A percentile compares a stretch with the other conserved stretches of the same genome.
phyloP scores from a whole-genome alignment of 768 basidiomycete species.

The Amanita inopinata region DNA sequence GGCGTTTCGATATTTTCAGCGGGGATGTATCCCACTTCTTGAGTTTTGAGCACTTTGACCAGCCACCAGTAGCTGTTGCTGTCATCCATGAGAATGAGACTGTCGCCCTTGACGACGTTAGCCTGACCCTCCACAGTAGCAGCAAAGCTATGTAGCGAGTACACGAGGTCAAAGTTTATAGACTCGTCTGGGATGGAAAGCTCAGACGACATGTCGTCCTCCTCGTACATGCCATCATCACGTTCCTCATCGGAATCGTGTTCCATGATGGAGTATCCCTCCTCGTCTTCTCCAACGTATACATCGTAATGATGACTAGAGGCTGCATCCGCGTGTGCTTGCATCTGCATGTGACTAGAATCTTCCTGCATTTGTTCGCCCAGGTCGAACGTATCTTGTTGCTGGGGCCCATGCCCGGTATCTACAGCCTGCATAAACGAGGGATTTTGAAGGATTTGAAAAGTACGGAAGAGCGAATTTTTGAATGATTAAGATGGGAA shows the following conservation, averaged over 20 bases:
- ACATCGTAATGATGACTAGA: constrained; percentile 5
- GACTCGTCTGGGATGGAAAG: constrained; percentile 85
- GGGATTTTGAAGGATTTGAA: neutral
- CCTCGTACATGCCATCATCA: constrained; percentile 73
- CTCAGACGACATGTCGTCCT: constrained; percentile 71
- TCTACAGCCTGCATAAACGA: constrained; percentile 1
- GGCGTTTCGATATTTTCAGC: constrained; percentile 99
- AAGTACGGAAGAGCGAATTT: too few relatives aligned
- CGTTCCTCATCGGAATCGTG: constrained; percentile 50
- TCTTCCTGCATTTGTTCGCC: constrained; percentile 49
- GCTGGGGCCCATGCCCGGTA: constrained; percentile 4
- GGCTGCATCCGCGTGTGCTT: constrained; percentile 37
- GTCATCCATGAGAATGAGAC: constrained; percentile 93
- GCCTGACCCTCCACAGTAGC: constrained; percentile 99
- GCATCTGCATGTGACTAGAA: constrained; percentile 25
- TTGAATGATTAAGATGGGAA: too few relatives aligned
- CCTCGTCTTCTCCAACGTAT: constrained; percentile 1
- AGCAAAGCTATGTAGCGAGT: constrained; percentile 91
- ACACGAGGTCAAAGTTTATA: constrained; percentile 89
- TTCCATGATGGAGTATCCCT: constrained; percentile 4
- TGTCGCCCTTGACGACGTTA: constrained; percentile 97
- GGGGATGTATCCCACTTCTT: constrained; percentile 97
- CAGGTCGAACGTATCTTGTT: constrained; percentile 64
- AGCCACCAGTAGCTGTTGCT: constrained; percentile 99
- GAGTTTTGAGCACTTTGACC: constrained; percentile 94